Evolutionary conservation across 1,139 yeast genomes (phyloP).

Genomic region (Debaryomyces singareniensis): DNA sequence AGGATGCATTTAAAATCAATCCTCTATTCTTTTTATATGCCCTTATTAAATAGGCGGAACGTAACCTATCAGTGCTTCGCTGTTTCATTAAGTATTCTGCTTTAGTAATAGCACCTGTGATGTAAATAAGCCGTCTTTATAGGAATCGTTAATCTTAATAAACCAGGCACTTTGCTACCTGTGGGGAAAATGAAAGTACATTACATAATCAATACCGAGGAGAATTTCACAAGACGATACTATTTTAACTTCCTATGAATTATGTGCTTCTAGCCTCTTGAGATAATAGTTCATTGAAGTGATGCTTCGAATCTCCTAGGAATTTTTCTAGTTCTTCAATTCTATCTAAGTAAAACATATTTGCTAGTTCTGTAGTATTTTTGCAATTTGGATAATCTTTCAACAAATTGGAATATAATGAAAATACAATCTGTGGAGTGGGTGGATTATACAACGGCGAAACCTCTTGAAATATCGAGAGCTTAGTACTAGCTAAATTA

Average conservation of each 20-base stretch:
- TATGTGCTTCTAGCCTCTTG: no score
- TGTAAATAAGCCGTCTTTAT: no score
- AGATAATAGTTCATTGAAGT: background rate
- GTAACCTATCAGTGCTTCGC: background rate
- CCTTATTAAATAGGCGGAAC: conserved; percentile 22
- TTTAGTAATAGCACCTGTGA: no score
- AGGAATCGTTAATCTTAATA: background rate
- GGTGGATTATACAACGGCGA: conserved; percentile 5
- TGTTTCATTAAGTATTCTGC: background rate
- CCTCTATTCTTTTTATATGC: conserved; percentile 42
- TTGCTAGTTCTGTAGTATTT: conserved; percentile 16
- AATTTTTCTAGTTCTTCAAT: conserved; percentile 11
- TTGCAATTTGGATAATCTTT: conserved; percentile 7
- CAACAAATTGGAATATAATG: conserved; percentile 12
- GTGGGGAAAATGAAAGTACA: conserved; percentile 1
- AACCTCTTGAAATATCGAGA: conserved; percentile 7
- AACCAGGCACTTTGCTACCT: conserved; percentile 1
- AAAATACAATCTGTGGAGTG: conserved; percentile 9
- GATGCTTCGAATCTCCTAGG: background rate
- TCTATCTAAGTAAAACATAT: conserved; percentile 12
- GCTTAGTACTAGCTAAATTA: conserved; percentile 10
- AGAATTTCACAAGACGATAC: no score
- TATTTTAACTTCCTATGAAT: no score
- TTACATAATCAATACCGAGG: conserved; percentile 3
- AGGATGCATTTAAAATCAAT: conserved; percentile 42